phyloP scores from a whole-genome alignment of 805 yeast species.

The Ogataea haglerorum region DNA sequence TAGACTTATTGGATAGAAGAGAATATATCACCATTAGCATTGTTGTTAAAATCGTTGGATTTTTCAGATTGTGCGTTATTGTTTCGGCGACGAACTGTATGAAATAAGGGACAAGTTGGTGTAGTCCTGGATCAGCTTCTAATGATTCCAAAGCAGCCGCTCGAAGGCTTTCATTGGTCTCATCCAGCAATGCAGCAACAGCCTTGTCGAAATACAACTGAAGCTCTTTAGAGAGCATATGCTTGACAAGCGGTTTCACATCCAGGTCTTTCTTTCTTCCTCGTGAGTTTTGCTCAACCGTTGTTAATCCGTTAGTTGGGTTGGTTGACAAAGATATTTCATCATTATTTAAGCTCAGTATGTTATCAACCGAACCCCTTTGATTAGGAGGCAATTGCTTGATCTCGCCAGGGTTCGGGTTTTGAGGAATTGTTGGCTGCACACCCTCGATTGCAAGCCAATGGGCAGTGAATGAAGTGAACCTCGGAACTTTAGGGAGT shows the following conservation, averaged over 20 bases:
- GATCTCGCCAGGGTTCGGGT: conserved; percentile 81
- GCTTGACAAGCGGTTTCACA: conserved; percentile 89
- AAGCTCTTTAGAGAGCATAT: conserved; percentile 88
- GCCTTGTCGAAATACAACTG: conserved; percentile 92
- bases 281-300: conserved; percentile 25
- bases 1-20: conserved; percentile 72
- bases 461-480: conserved; percentile 88
- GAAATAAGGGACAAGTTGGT: conserved; percentile 93
- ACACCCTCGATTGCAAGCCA: conserved; percentile 99
- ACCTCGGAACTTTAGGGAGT: conserved; percentile 90
- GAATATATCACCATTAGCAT: conserved; percentile 90
- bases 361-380: conserved; percentile 76
- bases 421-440: conserved; percentile 96
- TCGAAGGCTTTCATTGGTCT: conserved; percentile 53
- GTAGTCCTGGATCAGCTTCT: conserved; percentile 91
- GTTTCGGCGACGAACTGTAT: conserved; percentile 96
- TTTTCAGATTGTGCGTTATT: conserved; percentile 79
- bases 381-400: conserved; percentile 70
- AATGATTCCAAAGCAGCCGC: conserved; percentile 82
- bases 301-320: conserved; percentile 28
- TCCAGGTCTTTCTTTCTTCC: conserved; percentile 45
- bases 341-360: conserved; percentile 51
- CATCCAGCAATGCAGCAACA: conserved; percentile 68
- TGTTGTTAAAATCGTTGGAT: conserved; percentile 65
- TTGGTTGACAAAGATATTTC: conserved; percentile 32